Evolutionary conservation across 2,329 filamentous ascomycete species (phyloP).

Genomic region (Domatiomyces catenatus): DNA sequence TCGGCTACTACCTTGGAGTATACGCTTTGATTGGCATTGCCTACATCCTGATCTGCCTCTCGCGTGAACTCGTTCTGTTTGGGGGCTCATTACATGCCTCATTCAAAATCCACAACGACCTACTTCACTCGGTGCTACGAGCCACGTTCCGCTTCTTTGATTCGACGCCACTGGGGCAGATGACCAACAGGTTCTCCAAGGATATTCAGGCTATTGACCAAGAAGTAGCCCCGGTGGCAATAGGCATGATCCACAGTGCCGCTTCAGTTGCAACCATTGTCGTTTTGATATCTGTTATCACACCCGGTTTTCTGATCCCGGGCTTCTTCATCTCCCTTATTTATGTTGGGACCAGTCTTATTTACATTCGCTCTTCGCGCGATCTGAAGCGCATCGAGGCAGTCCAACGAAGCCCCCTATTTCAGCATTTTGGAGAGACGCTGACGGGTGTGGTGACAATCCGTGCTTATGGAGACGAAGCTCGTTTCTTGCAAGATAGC

Average conservation of each 20-base stretch:
- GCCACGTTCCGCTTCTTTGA: conserved; percentile 98
- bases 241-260: conserved; percentile 53
- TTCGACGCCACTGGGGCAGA: conserved; percentile 80
- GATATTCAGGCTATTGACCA: conserved; percentile 91
- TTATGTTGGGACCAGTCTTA: conserved; percentile 68
- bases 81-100: conserved; percentile 82
- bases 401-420: conserved; percentile 81
- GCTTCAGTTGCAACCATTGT: conserved; percentile 69
- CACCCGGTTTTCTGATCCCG: conserved; percentile 77
- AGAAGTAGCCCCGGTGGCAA: conserved; percentile 83
- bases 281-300: conserved; percentile 71
- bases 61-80: conserved; percentile 79
- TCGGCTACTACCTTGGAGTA: conserved; percentile 65
- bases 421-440: conserved; percentile 96
- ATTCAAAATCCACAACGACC: conserved; percentile 59
- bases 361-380: conserved; percentile 85
- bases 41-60: conserved; percentile 67
- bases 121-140: conserved; percentile 66
- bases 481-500: conserved; percentile 86
- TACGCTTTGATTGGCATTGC: conserved; percentile 66
- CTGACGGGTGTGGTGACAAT: conserved; percentile 91
- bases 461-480: conserved; percentile 85
- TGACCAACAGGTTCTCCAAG: conserved; percentile 98
- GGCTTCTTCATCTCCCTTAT: conserved; percentile 68
- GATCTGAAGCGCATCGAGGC: conserved; percentile 92